Evolutionary conservation across 345 rosid species (phyloP).

Genomic region (Aquilaria yunnanensis): DNA sequence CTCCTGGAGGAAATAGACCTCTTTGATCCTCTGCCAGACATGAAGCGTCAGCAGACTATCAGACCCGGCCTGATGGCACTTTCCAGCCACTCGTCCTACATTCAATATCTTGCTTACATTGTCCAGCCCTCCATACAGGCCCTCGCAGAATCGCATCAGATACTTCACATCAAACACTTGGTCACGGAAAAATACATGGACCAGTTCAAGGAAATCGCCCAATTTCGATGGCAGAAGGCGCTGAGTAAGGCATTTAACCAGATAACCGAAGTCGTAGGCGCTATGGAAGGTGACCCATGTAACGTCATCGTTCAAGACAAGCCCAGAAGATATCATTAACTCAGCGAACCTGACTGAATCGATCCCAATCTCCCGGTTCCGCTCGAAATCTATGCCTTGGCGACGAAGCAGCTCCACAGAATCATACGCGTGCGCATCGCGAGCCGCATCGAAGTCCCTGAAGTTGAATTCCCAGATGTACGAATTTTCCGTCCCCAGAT

Average conservation of each 20-base stretch:
- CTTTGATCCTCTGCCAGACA: slow-evolving; percentile 29
- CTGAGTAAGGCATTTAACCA: neutral
- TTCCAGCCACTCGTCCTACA: slow-evolving; percentile 21
- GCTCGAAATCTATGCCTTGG: slow-evolving; percentile 8
- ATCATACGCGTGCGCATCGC: neutral
- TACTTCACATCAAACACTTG: slow-evolving; percentile 5
- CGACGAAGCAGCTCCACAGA: neutral
- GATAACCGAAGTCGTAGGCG: neutral
- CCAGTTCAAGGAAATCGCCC: neutral
- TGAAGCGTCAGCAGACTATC: slow-evolving; percentile 30
- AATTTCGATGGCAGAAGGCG: neutral
- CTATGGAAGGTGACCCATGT: slow-evolving; percentile 8
- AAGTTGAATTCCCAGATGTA: slow-evolving; percentile 8
- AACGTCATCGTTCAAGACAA: neutral
- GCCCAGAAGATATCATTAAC: neutral
- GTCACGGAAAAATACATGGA: neutral
- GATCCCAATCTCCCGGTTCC: neutral
- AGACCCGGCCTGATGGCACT: slow-evolving; percentile 34
- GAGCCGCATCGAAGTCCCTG: slow-evolving; percentile 1
- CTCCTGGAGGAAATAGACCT: slow-evolving; percentile 10
- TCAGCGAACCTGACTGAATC: neutral
- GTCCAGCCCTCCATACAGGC: slow-evolving; percentile 20
- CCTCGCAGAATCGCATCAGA: neutral
- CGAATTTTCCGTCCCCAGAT: neutral
- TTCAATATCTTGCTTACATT: slow-evolving; percentile 17